Evolutionary conservation across 202 grass and related monocot genomes (phyloP), one percentile per base, ranked within the genome.

Genomic region (Zizania palustris): DNA sequence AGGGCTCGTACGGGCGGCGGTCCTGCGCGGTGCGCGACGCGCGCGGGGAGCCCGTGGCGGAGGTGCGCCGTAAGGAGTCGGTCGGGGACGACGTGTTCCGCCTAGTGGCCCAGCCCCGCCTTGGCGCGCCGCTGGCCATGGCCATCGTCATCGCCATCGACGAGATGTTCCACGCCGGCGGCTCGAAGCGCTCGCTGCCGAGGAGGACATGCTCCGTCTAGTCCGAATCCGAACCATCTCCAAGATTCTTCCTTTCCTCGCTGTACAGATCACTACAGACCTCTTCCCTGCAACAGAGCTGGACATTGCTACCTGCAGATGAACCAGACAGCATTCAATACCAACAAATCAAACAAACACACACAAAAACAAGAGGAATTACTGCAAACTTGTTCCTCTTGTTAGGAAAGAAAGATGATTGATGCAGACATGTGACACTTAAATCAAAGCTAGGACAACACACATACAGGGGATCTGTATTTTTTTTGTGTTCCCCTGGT

Each of bases 41-140:
- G 15, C 51, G 58, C 41, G 79, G 87, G 16, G 68, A 42, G 1
- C 51, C 83, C 3, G 79, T 92, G 46, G 89, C 72, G 0, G 87
- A 92, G 87, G 85, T 96, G 15, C 75, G 19, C 9, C 61, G 75
- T 43, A 96, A 96, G 78, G 89, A 92, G 56, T 65, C 84, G 0
- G 86, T 82, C 0, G 93, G 93, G 3, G 71, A 79, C 54, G 87
- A 96, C 12, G 93, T 96, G 56, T 96, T 92, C 83, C 67, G 84
- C 12, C 82, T 96, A 3, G 89, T 96, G 6, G 58, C 75, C 0
- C 54, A 83, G 3, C 67, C 76, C 0, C 69, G 68, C 6, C 20
- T 92, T 0, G 79, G 80, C 22, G 60, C 75, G 4, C 20, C 81
- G 53, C 74, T 92, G 0, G 79, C 87, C 33, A 90, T 96, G 93